A percentile compares a stretch with the other conserved stretches of the same genome.
Evolutionary conservation across 306 rosid species (phyloP).

Genomic region (Betula pendula): DNA sequence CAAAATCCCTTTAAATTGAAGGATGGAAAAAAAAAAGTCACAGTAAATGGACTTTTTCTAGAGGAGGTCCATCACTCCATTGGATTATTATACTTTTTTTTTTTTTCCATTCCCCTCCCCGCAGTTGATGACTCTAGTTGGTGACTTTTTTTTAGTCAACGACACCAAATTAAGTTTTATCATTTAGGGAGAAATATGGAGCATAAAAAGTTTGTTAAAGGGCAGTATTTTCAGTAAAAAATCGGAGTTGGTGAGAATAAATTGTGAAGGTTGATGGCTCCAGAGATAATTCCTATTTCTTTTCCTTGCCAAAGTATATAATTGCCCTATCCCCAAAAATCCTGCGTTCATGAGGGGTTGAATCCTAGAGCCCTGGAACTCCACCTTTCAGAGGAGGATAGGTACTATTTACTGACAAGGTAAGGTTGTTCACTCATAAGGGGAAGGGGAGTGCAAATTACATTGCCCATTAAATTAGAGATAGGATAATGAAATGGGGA

Average conservation of each 20-base stretch:
- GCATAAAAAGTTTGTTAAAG: not conserved
- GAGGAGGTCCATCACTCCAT: too few relatives aligned
- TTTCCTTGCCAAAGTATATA: conserved; percentile 1
- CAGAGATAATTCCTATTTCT: not conserved
- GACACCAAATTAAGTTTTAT: not conserved
- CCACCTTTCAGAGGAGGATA: not conserved
- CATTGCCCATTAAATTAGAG: not conserved
- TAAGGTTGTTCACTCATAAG: not conserved
- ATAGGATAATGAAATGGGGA: not conserved
- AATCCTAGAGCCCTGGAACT: not conserved
- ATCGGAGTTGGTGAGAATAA: not conserved
- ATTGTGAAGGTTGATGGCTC: not conserved
- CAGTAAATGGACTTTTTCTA: not conserved
- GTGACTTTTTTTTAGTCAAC: not conserved
- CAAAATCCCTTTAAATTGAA: too few relatives aligned
- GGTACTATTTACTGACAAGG: not conserved
- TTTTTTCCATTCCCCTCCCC: not conserved
- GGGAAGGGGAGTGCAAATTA: not conserved
- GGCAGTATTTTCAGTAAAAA: not conserved
- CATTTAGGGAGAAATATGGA: not conserved
- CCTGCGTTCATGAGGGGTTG: not conserved
- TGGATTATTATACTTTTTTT: not conserved
- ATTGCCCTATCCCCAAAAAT: not conserved
- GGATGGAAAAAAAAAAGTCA: too few relatives aligned
- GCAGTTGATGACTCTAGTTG: not conserved